Evolutionary conservation across 345 rosid species (phyloP).

Genomic region (Geranium brycei): DNA sequence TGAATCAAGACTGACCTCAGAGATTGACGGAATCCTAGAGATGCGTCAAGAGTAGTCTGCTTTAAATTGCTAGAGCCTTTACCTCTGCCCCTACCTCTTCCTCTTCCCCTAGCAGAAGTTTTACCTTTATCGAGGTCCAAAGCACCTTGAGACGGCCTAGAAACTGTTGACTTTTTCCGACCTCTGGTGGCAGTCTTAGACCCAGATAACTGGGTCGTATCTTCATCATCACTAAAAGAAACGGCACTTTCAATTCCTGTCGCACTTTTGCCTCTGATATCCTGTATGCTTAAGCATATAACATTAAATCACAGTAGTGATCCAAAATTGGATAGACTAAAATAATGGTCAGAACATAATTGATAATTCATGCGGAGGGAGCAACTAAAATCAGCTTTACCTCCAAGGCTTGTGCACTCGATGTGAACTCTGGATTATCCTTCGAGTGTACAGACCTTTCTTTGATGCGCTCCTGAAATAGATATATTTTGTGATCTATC

Average conservation of each 20-base stretch:
- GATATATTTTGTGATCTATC: constrained; percentile 4
- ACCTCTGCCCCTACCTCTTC: constrained; percentile 38
- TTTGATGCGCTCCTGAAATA: constrained; percentile 65
- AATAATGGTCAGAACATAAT: neutral
- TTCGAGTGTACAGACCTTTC: constrained; percentile 53
- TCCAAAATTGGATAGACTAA: constrained; percentile 5
- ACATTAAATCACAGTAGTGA: constrained; percentile 4
- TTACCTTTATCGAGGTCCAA: constrained; percentile 39
- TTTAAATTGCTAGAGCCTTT: constrained; percentile 55
- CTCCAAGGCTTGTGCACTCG: constrained; percentile 44
- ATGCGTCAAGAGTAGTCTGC: constrained; percentile 77
- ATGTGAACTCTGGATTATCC: constrained; percentile 38
- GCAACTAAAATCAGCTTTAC: constrained; percentile 20
- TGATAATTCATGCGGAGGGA: too few relatives aligned
- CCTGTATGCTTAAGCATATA: constrained; percentile 28
- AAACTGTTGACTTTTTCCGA: constrained; percentile 40
- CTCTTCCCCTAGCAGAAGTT: constrained; percentile 77
- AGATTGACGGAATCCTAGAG: constrained; percentile 59
- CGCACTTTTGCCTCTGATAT: constrained; percentile 28
- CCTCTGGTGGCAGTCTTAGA: constrained; percentile 42
- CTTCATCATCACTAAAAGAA: constrained; percentile 92
- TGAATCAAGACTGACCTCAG: constrained; percentile 41
- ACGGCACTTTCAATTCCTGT: constrained; percentile 43
- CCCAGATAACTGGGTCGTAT: constrained; percentile 37
- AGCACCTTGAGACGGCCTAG: constrained; percentile 32